phyloP scores from a whole-genome alignment of 73 alveolate species.

The Tetrahymena thermophila region DNA sequence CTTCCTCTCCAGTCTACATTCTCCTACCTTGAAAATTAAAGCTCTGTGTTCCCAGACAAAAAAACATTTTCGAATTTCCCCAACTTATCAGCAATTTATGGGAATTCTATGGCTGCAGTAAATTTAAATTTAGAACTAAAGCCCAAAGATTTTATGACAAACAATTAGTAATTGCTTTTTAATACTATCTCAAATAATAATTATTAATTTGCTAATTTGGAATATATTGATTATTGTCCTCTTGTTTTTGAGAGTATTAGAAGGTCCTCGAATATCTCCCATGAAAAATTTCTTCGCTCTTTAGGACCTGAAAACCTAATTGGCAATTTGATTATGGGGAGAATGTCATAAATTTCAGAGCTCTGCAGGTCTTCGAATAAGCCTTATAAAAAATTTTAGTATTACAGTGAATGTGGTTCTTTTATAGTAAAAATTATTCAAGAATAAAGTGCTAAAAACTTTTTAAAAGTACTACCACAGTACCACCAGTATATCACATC shows the following conservation, averaged over 20 bases:
- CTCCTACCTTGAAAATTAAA: not conserved
- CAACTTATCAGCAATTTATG: not conserved
- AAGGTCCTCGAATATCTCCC: constrained; percentile 45
- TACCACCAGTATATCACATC: not conserved
- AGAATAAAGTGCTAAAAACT: not conserved
- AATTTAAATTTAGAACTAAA: not conserved
- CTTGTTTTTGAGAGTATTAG: constrained; percentile 62
- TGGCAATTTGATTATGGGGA: constrained; percentile 51
- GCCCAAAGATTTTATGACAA: not conserved
- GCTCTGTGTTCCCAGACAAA: not conserved
- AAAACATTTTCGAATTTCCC: not conserved
- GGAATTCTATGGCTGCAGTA: not conserved
- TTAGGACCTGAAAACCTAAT: constrained; percentile 59
- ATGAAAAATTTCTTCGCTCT: constrained; percentile 56
- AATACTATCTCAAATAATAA: not conserved
- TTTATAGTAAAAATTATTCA: not conserved
- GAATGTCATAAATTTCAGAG: constrained; percentile 29
- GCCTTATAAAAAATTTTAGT: not conserved
- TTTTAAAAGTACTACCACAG: not conserved
- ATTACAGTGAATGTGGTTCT: not conserved
- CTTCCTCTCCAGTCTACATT: not conserved
- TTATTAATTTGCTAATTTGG: constrained; percentile 6
- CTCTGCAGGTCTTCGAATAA: constrained; percentile 4
- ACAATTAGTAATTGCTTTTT: not conserved
- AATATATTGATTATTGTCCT: constrained; percentile 79